Conservation (phyloP, 345 rosid genomes). For the Lepidium didymum region DNA sequence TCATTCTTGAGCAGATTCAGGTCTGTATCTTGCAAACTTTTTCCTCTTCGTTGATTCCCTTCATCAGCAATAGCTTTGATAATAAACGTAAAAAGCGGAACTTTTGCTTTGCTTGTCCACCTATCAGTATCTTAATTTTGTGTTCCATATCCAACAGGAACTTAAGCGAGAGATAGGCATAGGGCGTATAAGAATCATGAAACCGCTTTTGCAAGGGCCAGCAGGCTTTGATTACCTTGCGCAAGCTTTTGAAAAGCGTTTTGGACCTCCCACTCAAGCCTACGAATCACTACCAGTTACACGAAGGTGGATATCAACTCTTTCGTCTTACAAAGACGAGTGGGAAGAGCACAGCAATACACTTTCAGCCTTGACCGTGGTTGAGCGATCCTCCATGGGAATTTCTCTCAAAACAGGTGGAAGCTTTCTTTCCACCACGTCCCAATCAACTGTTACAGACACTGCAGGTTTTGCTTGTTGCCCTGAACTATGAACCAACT, state of each 20-base stretch:
- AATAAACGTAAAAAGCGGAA: neutral
- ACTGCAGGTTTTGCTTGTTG: slow-evolving; percentile 33
- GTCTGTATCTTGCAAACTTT: slow-evolving; percentile 23
- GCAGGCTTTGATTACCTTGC: slow-evolving; percentile 73
- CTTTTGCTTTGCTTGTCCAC: neutral
- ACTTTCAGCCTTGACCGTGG: slow-evolving; percentile 37
- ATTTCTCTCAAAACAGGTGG: slow-evolving; percentile 79
- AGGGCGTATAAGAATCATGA: slow-evolving; percentile 69
- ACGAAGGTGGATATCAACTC: slow-evolving; percentile 55
- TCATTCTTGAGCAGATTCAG: slow-evolving; percentile 82
- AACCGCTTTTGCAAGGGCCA: slow-evolving; percentile 73
- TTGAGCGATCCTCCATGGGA: slow-evolving; percentile 39
- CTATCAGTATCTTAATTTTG: neutral
- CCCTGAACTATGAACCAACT: neutral
- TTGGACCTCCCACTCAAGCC: slow-evolving; percentile 52
- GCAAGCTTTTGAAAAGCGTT: slow-evolving; percentile 49
- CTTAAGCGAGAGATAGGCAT: slow-evolving; percentile 66
- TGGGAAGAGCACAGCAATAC: slow-evolving; percentile 66
- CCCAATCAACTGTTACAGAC: slow-evolving; percentile 17
- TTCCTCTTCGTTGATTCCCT: neutral
- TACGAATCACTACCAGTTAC: slow-evolving; percentile 45
- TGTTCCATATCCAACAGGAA: slow-evolving; percentile 32
- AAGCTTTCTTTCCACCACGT: slow-evolving; percentile 31
- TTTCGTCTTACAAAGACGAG: slow-evolving; percentile 44
- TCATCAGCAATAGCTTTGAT: neutral